phyloP scores from a whole-genome alignment of 2,329 filamentous ascomycete genomes.

The Fusarium pseudoanthophilum region DNA sequence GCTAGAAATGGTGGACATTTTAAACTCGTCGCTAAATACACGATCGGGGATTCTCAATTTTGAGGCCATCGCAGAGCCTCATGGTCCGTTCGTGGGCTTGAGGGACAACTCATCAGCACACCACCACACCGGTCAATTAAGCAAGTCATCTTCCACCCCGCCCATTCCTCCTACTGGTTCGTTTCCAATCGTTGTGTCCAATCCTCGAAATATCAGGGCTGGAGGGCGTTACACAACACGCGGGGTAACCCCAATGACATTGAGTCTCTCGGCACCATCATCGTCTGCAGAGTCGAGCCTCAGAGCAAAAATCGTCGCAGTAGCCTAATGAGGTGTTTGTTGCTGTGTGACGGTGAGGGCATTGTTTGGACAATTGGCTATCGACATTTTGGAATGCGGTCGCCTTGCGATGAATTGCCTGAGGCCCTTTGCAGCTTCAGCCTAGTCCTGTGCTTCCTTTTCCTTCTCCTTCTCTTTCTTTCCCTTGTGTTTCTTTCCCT shows the following conservation, averaged over 20 bases:
- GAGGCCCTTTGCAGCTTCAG: conserved; percentile 25
- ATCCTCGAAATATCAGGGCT: conserved; percentile 41
- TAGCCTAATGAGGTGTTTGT: conserved; percentile 1
- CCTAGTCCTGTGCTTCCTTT: conserved; percentile 14
- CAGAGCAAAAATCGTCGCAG: not conserved
- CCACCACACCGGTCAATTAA: conserved; percentile 28
- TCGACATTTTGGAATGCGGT: conserved; percentile 18
- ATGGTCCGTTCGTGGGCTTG: conserved; percentile 28
- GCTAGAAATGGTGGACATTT: conserved; percentile 31
- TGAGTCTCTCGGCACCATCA: conserved; percentile 12
- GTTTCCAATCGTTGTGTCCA: conserved; percentile 20
- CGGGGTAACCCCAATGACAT: conserved; percentile 43
- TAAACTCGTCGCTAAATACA: conserved; percentile 32
- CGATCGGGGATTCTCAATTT: conserved; percentile 8
- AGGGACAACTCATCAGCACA: conserved; percentile 45
- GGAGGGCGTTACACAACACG: conserved; percentile 36
- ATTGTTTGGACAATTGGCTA: conserved; percentile 33
- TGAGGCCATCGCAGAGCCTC: conserved; percentile 42
- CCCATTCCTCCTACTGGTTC: conserved; percentile 26
- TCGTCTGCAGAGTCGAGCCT: conserved; percentile 25
- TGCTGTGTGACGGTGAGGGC: conserved; percentile 18
- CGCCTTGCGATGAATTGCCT: conserved; percentile 22
- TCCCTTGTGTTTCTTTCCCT: not conserved
- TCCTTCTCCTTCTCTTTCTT: not conserved
- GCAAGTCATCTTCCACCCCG: conserved; percentile 34